Evolutionary conservation across 345 rosid species (phyloP), one percentile per base, ranked within the genome.

Genomic region (Linum trigynum): DNA sequence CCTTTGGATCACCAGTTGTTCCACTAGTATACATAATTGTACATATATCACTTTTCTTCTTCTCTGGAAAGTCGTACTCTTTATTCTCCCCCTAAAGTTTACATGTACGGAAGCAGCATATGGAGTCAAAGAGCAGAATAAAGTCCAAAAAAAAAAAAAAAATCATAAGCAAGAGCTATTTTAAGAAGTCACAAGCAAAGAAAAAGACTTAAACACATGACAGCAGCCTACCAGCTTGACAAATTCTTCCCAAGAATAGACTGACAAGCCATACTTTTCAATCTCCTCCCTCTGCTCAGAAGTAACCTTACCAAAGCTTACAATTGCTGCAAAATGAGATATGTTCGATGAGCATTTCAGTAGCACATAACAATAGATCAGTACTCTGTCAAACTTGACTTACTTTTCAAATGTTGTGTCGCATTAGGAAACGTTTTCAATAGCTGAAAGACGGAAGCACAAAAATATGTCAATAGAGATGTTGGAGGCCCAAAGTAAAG

Each of bases 1-100:
- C 99, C 73, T 89, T 95, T 16, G 99, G 99, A 78, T 95, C 96
- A 76, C 96, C 97, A 76, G 99, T 91, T 69, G 99, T 95, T 70
- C 99, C 99, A 65, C 99, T 95, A 53, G 99, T 95, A 71, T 95
- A 95, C 99, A 91, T 95, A 63, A 91, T 87, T 15, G 97, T 95
- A 75, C 96, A 91, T 50, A 95, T 80, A 65, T 95, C 99, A 40
- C 71, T 77, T 78, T 83, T 82, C 77, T 66, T 79, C 73, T 88
- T 94, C 75, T 68, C 87, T 15, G 99, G 99, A 69, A 91, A 86
- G 55, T 91, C 96, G 78, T 71, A 86, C 39, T 84, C 69, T 66
- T 87, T 81, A 59, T 79, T 71, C 35, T 78, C 85, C 60, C 97
- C 96, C 97, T 95, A 73, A 53, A 66, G 71, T 55, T 58, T 63